Percentiles rank a stretch among this genome's conserved stretches.
phyloP scores from a whole-genome alignment of 176 grass and related monocot species.

The Miscanthus lutarioriparius region DNA sequence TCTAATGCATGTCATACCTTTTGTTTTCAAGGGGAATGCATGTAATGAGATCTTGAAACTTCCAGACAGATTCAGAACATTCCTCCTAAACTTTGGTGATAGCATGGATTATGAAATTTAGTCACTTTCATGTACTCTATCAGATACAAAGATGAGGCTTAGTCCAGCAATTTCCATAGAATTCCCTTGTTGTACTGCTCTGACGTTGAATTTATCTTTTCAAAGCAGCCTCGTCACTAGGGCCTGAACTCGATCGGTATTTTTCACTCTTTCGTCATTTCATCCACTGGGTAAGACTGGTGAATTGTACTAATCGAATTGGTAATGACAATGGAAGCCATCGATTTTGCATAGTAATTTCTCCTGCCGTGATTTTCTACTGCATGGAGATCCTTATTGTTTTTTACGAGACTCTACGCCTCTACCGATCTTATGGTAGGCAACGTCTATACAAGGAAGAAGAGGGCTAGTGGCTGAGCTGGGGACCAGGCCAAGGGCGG shows the following conservation, averaged over 20 bases:
- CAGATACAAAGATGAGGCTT: background rate
- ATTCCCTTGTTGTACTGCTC: background rate
- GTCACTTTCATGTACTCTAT: background rate
- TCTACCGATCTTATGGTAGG: too few species aligned
- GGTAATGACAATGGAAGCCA: background rate
- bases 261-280: background rate
- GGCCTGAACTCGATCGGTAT: too few species aligned
- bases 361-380: background rate
- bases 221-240: background rate
- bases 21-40: background rate
- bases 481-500: too few species aligned
- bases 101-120: background rate
- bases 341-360: background rate
- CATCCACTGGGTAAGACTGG: background rate
- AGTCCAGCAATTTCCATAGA: conserved; percentile 11
- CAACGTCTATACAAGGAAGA: too few species aligned
- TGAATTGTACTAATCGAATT: background rate
- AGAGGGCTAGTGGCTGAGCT: too few species aligned
- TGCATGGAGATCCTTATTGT: background rate
- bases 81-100: background rate
- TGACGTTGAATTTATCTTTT: background rate
- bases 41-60: conserved; percentile 24
- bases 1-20: background rate
- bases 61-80: background rate
- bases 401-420: too few species aligned